Base-by-base conservation (phyloP, 495 filamentous ascomycete species). In the Cudoniella acicularis region DNA sequence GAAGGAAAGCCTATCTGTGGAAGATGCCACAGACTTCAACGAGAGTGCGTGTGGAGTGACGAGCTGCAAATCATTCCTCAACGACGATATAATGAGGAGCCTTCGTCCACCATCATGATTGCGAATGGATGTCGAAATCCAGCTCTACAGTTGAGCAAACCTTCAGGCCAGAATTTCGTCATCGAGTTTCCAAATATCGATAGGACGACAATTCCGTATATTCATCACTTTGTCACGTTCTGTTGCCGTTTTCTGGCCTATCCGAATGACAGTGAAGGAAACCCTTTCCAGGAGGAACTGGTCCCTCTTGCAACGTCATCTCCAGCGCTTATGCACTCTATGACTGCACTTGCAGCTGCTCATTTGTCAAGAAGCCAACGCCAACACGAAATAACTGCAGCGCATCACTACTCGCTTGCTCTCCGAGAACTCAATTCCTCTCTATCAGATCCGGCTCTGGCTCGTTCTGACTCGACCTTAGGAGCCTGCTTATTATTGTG, bases 171-270 rank as follows among this genome's bases (percentile, higher is more conserved):
- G 52, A 64, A 58, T 36, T 67, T 67, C 41, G 58, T 67, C 6
- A 47, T 67, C 18, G 65, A 67, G 17, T 62, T 67, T 25, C 65
- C 65, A 4, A 60, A 60, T 45, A 27, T 67, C 1, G 58, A 64
- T 18, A 26, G 57, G 18, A 26, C 57, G 1, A 62, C 55, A 0
- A 59, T 64, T 41, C 62, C 57, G 0, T 67, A 67, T 30, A 51
- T 67, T 8, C 62, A 64, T 25, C 65, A 67, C 42, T 67, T 64
- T 27, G 42, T 67, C 43, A 64, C 58, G 10, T 67, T 67, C 30
- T 64, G 61, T 17, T 62, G 25, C 22, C 49, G 65, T 10, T 67
- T 67, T 26, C 18, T 67, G 1, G 58, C 52, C n/a, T 67, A 67
- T 30, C 43, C 60, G 11, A 67, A 67, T 43, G 64, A 67, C 24